These are phyloP conservation scores for Nannochloropsis gaditana DNA, from an alignment of 108 stramenopile species.

Conservation along the genomic window DNA sequence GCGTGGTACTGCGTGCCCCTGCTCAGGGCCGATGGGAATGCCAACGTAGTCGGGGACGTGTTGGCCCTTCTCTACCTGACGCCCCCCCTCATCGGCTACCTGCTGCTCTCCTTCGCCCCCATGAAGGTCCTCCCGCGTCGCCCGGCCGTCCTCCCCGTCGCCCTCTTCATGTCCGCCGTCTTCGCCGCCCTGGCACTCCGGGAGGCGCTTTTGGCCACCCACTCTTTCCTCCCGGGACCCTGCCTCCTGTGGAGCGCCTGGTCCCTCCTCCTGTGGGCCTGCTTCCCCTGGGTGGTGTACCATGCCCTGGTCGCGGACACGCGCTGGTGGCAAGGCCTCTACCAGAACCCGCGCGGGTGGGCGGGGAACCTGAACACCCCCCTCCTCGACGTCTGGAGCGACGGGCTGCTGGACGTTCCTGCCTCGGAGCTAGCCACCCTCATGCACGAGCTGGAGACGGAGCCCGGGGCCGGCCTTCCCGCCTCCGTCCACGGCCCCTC, in stretches of 20 bases:
- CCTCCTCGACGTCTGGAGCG: not conserved
- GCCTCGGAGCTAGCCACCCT: not conserved
- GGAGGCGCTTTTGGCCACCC: not conserved
- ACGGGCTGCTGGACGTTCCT: not conserved
- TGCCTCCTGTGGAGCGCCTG: not conserved
- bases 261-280: slow-evolving; percentile 1
- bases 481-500: not conserved
- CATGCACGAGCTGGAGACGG: not conserved
- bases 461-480: not conserved
- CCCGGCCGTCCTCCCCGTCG: not conserved
- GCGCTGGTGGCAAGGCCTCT: slow-evolving; percentile 7
- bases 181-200: not conserved
- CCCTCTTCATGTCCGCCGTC: not conserved
- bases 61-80: not conserved
- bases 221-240: not conserved
- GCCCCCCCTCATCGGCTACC: not conserved
- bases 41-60: not conserved
- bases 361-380: not conserved
- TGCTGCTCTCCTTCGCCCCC: not conserved
- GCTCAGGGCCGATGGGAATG: not conserved
- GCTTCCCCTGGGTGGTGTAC: not conserved
- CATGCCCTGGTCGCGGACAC: not conserved
- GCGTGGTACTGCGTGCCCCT: slow-evolving; percentile 9
- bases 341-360: not conserved
- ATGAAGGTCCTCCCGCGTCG: not conserved